Percentiles rank a stretch among this genome's conserved stretches.
Conservation (phyloP, 306 rosid species). For the Gastrolobium bilobum region DNA sequence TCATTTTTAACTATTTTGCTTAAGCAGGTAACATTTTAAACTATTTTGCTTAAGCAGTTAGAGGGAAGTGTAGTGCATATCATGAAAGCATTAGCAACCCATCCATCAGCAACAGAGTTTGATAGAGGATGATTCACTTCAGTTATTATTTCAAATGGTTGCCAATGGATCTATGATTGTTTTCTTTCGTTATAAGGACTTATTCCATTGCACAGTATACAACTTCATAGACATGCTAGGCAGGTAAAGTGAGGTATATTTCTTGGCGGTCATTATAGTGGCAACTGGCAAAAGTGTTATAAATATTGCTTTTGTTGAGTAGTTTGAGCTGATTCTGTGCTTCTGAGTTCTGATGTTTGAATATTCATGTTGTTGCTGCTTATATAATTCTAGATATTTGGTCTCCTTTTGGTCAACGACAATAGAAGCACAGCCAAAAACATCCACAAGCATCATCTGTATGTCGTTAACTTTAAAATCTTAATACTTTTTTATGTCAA, state of each 20-base stretch:
- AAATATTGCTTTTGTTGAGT: conserved; percentile 34
- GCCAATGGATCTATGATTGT: conserved; percentile 87
- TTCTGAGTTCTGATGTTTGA: conserved; percentile 46
- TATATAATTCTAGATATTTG: conserved; percentile 74
- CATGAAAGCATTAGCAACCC: conserved; percentile 97
- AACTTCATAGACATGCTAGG: conserved; percentile 99
- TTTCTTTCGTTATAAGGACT: conserved; percentile 88
- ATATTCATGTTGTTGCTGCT: conserved; percentile 49
- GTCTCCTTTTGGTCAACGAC: conserved; percentile 94
- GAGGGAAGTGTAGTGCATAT: conserved; percentile 97
- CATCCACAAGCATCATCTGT: conserved; percentile 95
- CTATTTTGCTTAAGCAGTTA: conserved; percentile 65
- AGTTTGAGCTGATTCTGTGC: conserved; percentile 45
- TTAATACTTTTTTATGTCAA: conserved; percentile 22
- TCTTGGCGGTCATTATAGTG: conserved; percentile 37
- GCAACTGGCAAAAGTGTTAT: not conserved
- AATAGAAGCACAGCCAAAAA: conserved; percentile 94
- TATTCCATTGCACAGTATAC: conserved; percentile 93
- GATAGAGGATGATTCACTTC: conserved; percentile 94
- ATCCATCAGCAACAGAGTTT: conserved; percentile 93
- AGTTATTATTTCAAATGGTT: conserved; percentile 91
- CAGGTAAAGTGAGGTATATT: conserved; percentile 68
- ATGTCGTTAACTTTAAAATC: conserved; percentile 50
- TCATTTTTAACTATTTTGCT: too few relatives aligned
- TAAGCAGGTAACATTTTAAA: conserved; percentile 10